These are phyloP conservation scores for Astraeus odoratus DNA, from an alignment of 768 basidiomycete genomes.

Conservation along the genomic window DNA sequence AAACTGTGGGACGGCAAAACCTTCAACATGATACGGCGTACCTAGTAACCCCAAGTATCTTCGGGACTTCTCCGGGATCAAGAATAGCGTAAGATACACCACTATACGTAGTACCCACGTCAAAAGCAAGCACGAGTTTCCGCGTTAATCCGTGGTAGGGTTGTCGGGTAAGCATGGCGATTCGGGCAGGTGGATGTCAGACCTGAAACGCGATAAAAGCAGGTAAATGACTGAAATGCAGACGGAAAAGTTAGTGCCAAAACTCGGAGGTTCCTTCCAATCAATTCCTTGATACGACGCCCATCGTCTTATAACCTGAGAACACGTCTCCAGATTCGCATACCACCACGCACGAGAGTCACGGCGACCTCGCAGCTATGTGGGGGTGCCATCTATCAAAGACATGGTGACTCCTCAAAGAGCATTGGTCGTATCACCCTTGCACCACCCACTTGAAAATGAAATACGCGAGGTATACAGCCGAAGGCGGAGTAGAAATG, in stretches of 20 bases:
- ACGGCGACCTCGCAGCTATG: background rate
- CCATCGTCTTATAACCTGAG: background rate
- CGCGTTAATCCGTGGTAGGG: constrained; percentile 32
- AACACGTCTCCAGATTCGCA: background rate
- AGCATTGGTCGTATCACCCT: constrained; percentile 5
- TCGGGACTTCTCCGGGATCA: constrained; percentile 31
- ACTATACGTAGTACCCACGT: constrained; percentile 36
- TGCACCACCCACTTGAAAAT: constrained; percentile 9
- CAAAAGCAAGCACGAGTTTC: constrained; percentile 33
- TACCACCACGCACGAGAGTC: background rate
- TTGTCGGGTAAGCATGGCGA: constrained; percentile 32
- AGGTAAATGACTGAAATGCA: too few relatives aligned
- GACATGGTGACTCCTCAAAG: constrained; percentile 10
- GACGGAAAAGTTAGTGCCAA: too few relatives aligned
- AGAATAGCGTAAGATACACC: constrained; percentile 37
- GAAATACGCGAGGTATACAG: constrained; percentile 15
- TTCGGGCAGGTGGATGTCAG: background rate
- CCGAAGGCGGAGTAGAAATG: constrained; percentile 8
- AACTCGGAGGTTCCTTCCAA: background rate
- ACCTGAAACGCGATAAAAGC: background rate
- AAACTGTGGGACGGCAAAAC: too few relatives aligned
- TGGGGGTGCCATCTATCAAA: constrained; percentile 3
- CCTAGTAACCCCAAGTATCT: constrained; percentile 30
- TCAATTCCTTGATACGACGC: background rate
- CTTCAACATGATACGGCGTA: too few relatives aligned